These are phyloP conservation scores for Aspergillus aculeatinus DNA, from an alignment of 2,329 filamentous ascomycete species.

Conservation along the genomic window DNA sequence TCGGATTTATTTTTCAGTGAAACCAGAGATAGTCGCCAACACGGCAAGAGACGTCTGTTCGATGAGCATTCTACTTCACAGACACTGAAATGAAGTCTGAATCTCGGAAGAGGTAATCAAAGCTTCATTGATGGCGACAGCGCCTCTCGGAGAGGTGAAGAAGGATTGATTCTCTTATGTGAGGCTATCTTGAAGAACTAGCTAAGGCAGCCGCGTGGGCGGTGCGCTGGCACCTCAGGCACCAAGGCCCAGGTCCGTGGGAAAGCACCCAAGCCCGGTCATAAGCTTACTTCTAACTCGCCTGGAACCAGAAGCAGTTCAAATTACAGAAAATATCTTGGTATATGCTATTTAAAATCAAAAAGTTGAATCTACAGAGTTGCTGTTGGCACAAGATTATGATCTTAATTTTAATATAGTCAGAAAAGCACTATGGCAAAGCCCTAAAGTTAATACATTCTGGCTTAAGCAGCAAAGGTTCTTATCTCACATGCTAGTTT, in stretches of 20 bases:
- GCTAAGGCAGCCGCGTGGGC: too few species aligned
- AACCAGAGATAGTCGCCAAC: background rate
- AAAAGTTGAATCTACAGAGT: background rate
- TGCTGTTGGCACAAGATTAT: background rate
- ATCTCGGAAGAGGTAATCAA: background rate
- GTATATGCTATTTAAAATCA: background rate
- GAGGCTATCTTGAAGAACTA: too few species aligned
- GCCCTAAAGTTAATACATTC: background rate
- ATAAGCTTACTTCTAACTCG: background rate
- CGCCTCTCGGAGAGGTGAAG: too few species aligned
- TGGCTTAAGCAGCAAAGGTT: background rate
- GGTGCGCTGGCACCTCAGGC: too few species aligned
- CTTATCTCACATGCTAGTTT: background rate
- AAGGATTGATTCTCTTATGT: too few species aligned
- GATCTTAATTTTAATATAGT: background rate
- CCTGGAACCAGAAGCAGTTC: background rate
- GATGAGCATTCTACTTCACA: background rate
- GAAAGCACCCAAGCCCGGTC: background rate
- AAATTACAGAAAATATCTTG: background rate
- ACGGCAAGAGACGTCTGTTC: background rate
- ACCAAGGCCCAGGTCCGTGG: too few species aligned
- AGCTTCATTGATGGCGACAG: background rate
- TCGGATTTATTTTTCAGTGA: background rate
- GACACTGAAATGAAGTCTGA: background rate
- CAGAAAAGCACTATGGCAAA: background rate